These are phyloP conservation scores for Colletotrichum kahawae DNA, from an alignment of 2,329 filamentous ascomycete species.

Conservation along the genomic window DNA sequence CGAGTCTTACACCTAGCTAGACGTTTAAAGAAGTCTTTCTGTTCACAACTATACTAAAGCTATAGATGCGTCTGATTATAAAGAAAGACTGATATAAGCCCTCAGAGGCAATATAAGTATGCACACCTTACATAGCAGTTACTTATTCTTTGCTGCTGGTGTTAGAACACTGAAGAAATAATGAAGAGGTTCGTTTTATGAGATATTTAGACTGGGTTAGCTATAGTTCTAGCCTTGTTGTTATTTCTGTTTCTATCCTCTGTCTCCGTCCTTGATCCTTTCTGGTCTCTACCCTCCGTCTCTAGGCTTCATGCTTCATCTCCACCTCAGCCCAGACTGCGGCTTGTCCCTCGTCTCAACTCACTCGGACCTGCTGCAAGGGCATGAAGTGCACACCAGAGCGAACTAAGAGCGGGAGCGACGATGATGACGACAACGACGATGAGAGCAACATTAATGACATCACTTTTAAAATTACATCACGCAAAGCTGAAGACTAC, in stretches of 20 bases:
- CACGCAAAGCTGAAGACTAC: fast-evolving
- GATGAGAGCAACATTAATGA: background rate
- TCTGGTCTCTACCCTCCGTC: background rate
- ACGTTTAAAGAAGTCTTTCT: background rate
- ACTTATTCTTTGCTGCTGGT: background rate
- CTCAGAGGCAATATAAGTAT: background rate
- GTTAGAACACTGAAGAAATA: background rate
- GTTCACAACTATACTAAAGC: background rate
- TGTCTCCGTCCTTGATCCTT: background rate
- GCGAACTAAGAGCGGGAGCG: fast-evolving
- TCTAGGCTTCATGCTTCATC: background rate
- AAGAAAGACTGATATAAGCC: fast-evolving
- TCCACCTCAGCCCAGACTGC: background rate
- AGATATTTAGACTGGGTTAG: fast-evolving
- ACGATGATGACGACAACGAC: background rate
- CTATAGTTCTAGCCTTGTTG: fast-evolving
- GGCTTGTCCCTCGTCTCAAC: background rate
- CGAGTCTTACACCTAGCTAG: background rate
- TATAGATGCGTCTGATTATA: background rate
- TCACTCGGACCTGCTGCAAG: background rate
- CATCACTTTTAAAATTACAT: background rate
- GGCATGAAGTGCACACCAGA: background rate
- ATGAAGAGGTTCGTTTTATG: background rate
- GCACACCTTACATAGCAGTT: fast-evolving
- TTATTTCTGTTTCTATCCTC: background rate